Conservation (phyloP, 2,329 filamentous ascomycete species). For the Cryphonectria radicalis region DNA sequence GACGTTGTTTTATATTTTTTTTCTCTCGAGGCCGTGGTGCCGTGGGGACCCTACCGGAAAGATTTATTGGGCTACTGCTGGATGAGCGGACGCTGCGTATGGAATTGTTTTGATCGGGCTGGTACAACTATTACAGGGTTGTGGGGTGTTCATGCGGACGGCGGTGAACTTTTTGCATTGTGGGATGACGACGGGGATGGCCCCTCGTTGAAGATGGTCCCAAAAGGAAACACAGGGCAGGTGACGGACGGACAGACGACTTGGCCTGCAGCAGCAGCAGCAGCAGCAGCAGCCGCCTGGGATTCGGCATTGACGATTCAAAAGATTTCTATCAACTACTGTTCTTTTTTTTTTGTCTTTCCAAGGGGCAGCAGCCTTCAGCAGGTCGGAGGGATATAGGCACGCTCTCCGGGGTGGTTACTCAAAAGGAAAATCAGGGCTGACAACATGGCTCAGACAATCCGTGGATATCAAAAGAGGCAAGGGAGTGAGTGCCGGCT, state of each 20-base stretch:
- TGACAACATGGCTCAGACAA: constrained; percentile 23
- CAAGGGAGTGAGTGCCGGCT: constrained; percentile 14
- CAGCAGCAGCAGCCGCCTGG: too few species aligned
- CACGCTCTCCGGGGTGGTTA: constrained; percentile 20
- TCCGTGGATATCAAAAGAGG: constrained; percentile 25
- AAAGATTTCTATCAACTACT: constrained; percentile 31
- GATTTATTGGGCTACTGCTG: constrained; percentile 20
- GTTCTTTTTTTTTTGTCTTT: constrained; percentile 29
- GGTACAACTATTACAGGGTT: constrained; percentile 26
- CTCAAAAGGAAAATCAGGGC: constrained; percentile 26
- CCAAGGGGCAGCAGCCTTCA: constrained; percentile 15
- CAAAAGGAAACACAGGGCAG: background rate
- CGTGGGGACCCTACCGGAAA: constrained; percentile 5
- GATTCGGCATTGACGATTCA: constrained; percentile 28
- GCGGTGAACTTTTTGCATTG: constrained; percentile 26
- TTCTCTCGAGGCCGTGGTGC: constrained; percentile 19
- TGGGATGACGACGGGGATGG: constrained; percentile 22
- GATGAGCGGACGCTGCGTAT: constrained; percentile 21
- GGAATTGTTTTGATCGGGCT: constrained; percentile 20
- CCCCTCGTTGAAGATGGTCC: constrained; percentile 12
- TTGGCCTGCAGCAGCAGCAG: constrained; percentile 16
- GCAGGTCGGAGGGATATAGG: constrained; percentile 16
- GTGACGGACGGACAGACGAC: background rate
- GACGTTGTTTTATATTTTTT: constrained; percentile 32
- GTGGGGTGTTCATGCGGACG: constrained; percentile 16